Conservation (phyloP, 345 rosid species). For the Viola odorata region DNA sequence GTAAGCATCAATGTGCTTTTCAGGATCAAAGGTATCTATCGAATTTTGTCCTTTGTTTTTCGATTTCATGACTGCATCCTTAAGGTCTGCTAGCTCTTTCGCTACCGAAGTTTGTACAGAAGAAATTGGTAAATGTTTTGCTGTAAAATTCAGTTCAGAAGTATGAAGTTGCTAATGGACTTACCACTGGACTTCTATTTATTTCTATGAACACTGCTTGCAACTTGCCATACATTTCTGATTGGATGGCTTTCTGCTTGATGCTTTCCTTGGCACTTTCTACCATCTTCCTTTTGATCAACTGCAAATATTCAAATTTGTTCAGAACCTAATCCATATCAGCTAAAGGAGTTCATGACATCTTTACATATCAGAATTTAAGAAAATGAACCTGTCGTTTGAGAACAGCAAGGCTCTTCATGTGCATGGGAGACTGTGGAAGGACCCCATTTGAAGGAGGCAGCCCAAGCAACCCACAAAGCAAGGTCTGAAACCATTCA, state of each 20-base stretch:
- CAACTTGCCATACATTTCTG: constrained; percentile 65
- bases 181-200: constrained; percentile 52
- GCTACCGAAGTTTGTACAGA: constrained; percentile 32
- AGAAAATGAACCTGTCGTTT: constrained; percentile 46
- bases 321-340: constrained; percentile 7
- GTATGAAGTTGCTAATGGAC: constrained; percentile 2
- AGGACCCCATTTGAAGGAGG: constrained; percentile 90
- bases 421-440: constrained; percentile 93
- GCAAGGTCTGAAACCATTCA: constrained; percentile 46
- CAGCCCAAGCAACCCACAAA: constrained; percentile 75
- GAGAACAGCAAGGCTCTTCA: constrained; percentile 78
- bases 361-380: neutral
- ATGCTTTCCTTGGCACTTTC: constrained; percentile 70
- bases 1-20: constrained; percentile 71
- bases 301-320: constrained; percentile 25
- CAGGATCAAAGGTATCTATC: constrained; percentile 51
- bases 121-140: no score
- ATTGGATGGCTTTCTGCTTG: constrained; percentile 44
- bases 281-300: constrained; percentile 62
- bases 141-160: neutral
- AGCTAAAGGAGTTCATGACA: neutral
- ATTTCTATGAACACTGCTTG: constrained; percentile 59
- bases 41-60: constrained; percentile 24
- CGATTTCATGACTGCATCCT: constrained; percentile 57
- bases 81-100: constrained; percentile 60